Evolutionary conservation across 208 protist species (phyloP), one percentile per base, ranked within the genome.

Genomic region (Ichthyophonus hoferi): DNA sequence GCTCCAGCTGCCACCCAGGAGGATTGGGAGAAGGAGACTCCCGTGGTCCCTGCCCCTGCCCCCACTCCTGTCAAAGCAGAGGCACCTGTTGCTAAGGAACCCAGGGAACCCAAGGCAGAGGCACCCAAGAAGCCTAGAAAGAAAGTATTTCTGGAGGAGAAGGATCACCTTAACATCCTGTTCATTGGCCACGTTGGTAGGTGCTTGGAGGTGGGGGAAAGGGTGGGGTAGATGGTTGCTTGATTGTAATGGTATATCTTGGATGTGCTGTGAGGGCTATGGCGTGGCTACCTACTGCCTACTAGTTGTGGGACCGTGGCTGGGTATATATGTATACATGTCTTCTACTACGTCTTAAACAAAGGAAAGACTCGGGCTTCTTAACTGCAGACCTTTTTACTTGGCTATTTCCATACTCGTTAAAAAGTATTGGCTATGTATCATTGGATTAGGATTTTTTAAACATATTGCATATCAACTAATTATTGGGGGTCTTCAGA

Each of bases 101-200:
- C 84, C 3, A 35, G 24, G 2, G 38, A 3, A 33, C 24, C 84
- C 2, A 41, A 2, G 7, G 38, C 40, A 3, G 84, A 35, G 17
- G 84, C 42, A 79, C n/a, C 86, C 3, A 40, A n/a, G 50, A 89
- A 89, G 67, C 12, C 35, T 24, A 83, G 58, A 24, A 83, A 83
- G 67, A 83, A 12, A 2, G 76, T 34, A 24, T 42, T 17, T 31
- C 12, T 42, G 31, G 81, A 88, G 58, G 77, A 83, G 42, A 39
- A 79, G 83, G 97, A 97, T 43, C 97, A 99, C 94, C 94, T 98
- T 90, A 99, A 99, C 93, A 93, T 99, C 82, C 97, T 99, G 43
- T 99, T 99, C 93, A 98, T 99, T 90, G 98, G 98, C 37, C 98
- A 99, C 93, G 98, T 99, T 42, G 91, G 99, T 94, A 98, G 98